Conservation (phyloP, 192 early-diverging fungal genomes). For the Glomus cerebriforme region DNA sequence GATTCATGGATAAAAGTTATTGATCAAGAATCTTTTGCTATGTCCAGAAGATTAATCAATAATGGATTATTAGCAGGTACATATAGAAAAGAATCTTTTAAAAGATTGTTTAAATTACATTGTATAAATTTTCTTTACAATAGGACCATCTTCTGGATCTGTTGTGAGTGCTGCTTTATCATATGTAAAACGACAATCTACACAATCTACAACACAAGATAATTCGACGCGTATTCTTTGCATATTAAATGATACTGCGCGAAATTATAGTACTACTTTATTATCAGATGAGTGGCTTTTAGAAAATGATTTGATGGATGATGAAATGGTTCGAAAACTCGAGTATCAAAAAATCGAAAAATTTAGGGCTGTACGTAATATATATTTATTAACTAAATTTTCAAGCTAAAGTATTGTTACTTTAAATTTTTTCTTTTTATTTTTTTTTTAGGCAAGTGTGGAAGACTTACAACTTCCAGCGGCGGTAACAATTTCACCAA, state of each 20-base stretch:
- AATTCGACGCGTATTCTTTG: slow-evolving; percentile 46
- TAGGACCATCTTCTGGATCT: slow-evolving; percentile 66
- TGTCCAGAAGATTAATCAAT: slow-evolving; percentile 63
- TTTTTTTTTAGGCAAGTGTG: slow-evolving; percentile 57
- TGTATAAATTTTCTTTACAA: background rate
- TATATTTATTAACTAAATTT: background rate
- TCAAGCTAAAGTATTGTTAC: background rate
- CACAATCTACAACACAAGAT: slow-evolving; percentile 26
- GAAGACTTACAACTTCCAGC: slow-evolving; percentile 85
- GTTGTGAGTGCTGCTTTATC: slow-evolving; percentile 63
- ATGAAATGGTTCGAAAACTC: slow-evolving; percentile 53
- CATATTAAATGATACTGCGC: slow-evolving; percentile 67
- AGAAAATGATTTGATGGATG: slow-evolving; percentile 73
- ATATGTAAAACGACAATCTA: slow-evolving; percentile 40
- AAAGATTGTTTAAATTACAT: background rate
- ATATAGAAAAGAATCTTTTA: background rate
- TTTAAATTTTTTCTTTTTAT: background rate
- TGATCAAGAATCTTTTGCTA: slow-evolving; percentile 71
- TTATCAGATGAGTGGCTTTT: slow-evolving; percentile 80
- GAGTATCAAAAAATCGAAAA: slow-evolving; percentile 63
- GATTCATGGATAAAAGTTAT: slow-evolving; percentile 71
- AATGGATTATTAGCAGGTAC: slow-evolving; percentile 61
- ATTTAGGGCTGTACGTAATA: slow-evolving; percentile 60
- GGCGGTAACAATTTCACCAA: slow-evolving; percentile 68
- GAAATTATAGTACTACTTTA: slow-evolving; percentile 70